phyloP scores from a whole-genome alignment of 805 yeast species.

The Myxozyma geophila region DNA sequence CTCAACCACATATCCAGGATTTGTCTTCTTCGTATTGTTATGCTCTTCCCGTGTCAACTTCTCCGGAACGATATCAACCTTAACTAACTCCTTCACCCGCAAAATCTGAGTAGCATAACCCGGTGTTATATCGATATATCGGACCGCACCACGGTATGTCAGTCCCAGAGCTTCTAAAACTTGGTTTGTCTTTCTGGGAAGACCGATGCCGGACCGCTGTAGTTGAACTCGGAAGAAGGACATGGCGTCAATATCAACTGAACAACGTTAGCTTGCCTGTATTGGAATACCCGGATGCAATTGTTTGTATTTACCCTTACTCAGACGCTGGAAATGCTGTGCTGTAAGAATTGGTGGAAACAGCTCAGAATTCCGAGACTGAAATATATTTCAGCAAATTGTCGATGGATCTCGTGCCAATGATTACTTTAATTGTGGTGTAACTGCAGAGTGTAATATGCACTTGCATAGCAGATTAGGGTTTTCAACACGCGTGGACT shows the following conservation, averaged over 20 bases:
- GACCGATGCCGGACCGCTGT: conserved; percentile 80
- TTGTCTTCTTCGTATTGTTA: conserved; percentile 59
- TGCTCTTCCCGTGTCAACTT: conserved; percentile 57
- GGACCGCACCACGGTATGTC: conserved; percentile 69
- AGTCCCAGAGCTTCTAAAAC: conserved; percentile 77
- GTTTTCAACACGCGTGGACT: no score
- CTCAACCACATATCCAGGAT: conserved; percentile 66
- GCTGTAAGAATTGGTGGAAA: no score
- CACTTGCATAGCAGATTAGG: no score
- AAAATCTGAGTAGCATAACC: conserved; percentile 84
- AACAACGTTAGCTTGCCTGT: background rate
- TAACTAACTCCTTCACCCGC: conserved; percentile 81
- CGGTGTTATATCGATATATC: conserved; percentile 74
- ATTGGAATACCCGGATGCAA: background rate
- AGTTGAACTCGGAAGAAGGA: conserved; percentile 70
- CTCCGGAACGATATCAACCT: conserved; percentile 71
- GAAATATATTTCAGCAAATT: no score
- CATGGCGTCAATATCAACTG: conserved; percentile 17
- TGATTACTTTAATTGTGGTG: no score
- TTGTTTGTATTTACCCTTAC: no score
- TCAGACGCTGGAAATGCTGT: no score
- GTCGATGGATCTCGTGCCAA: no score
- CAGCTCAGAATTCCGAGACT: no score
- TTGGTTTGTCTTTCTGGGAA: conserved; percentile 68
- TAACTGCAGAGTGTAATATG: no score